Evolutionary conservation across 768 basidiomycete genomes (phyloP), one percentile per base, ranked within the genome.

Genomic region (Grammothele lineata): DNA sequence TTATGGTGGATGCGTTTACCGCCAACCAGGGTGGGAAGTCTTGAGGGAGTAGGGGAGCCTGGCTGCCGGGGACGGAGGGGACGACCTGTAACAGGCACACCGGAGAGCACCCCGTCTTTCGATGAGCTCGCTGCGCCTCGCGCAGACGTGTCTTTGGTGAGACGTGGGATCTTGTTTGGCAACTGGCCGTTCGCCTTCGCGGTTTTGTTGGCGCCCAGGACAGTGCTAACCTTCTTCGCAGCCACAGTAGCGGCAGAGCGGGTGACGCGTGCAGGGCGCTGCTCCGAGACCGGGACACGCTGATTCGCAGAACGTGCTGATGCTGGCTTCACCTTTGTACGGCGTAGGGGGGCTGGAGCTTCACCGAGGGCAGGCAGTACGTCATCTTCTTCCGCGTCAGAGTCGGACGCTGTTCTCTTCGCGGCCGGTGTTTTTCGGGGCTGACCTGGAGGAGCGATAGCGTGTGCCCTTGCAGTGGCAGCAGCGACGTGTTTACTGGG

Each of bases 361-460:
- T 70, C 62, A 26, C 74, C 76, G 15, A 89, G 69, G 6, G 81
- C 75, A 25, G 86, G 87, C 7, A 88, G 69, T 3, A 78, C 72
- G 56, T 87, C 84, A 34, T 69, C 72, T 51, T 79, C 82, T 18
- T 62, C 66, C 36, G 70, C 81, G 35, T 87, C 85, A 3, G 83
- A 82, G 51, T 85, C 85, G 43, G 76, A 72, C 1, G 81, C 80
- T 9, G 73, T 61, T 47, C 87, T 81, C 66, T 92, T 91, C 37
- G 81, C 73, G 44, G 80, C 75, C 0, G 92, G 92, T 1, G 92
- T 92, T 71, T 95, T 96, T 55, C 84, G 82, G 24, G 87, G 90
- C 61, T 90, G 91, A 17, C 85, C 87, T 8, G 86, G 88, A 17
- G 90, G 85, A 10, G 78, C 76, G 18, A 88, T 87, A 15, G 76